A percentile compares a stretch with the other conserved stretches of the same genome.
Evolutionary conservation across 139 green algal genomes (phyloP).

Genomic region (Coelastrella sp.): DNA sequence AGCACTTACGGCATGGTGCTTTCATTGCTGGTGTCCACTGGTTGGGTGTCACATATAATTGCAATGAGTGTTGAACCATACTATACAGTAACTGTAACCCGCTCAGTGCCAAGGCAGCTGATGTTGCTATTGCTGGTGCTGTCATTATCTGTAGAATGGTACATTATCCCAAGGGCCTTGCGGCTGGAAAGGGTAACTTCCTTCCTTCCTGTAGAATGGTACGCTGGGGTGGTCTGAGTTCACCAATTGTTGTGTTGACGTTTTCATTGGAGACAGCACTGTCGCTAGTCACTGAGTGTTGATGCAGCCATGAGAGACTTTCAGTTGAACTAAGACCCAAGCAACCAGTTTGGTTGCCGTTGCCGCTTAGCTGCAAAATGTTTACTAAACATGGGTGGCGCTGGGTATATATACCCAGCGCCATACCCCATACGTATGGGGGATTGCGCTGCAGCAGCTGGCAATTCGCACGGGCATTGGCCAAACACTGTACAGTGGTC

Average conservation of each 20-base stretch:
- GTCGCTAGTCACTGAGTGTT: too few relatives aligned
- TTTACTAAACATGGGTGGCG: too few relatives aligned
- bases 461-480: too few relatives aligned
- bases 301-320: not conserved
- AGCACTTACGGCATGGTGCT: not conserved
- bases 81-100: not conserved
- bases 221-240: not conserved
- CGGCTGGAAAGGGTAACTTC: too few relatives aligned
- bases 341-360: not conserved
- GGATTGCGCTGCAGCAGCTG: too few relatives aligned
- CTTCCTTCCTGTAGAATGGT: too few relatives aligned
- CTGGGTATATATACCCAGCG: too few relatives aligned
- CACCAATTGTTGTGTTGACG: not conserved
- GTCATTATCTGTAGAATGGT: not conserved
- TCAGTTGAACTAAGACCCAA: too few relatives aligned
- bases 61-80: not conserved
- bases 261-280: too few relatives aligned
- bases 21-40: slow-evolving; percentile 10
- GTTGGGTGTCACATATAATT: not conserved
- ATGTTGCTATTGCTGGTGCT: not conserved
- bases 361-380: not conserved
- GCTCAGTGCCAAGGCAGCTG: not conserved
- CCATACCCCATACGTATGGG: too few relatives aligned
- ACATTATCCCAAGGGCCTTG: too few relatives aligned
- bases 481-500: too few relatives aligned